A percentile compares a stretch with the other conserved stretches of the same genome.
Conservation (phyloP, 1,284 basidiomycete genomes). For the Trichosporon sp. region DNA sequence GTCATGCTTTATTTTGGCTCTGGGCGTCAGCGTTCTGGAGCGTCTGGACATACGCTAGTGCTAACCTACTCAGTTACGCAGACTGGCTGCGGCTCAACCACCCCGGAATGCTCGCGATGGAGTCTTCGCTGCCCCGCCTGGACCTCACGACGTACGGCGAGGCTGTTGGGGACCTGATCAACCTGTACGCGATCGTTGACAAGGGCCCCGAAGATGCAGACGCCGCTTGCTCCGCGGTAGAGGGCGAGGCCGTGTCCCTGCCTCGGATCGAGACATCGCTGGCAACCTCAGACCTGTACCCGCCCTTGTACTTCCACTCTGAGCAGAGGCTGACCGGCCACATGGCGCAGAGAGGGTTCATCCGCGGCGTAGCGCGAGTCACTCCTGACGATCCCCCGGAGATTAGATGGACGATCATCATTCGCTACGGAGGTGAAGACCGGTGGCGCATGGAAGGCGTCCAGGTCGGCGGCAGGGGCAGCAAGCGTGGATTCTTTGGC, state of each 20-base stretch:
- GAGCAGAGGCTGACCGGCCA: background rate
- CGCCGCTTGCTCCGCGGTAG: constrained; percentile 1
- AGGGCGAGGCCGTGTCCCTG: background rate
- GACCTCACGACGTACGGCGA: constrained; percentile 38
- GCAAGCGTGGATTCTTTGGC: constrained; percentile 40
- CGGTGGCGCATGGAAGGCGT: constrained; percentile 29
- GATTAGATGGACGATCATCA: constrained; percentile 42
- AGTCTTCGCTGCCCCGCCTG: constrained; percentile 10
- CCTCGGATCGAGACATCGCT: background rate
- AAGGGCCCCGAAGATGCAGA: constrained; percentile 4
- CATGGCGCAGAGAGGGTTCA: background rate
- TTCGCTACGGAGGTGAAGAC: constrained; percentile 39
- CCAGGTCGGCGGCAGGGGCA: constrained; percentile 37
- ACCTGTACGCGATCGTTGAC: constrained; percentile 27
- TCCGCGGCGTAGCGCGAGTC: constrained; percentile 28
- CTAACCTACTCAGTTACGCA: constrained; percentile 28
- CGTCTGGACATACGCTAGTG: background rate
- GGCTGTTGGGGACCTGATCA: constrained; percentile 43
- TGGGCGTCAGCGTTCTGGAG: background rate
- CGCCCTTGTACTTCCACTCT: constrained; percentile 34
- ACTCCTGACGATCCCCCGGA: constrained; percentile 43
- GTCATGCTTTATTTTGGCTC: background rate
- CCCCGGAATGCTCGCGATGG: constrained; percentile 23
- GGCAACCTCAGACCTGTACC: constrained; percentile 6
- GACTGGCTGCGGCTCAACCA: constrained; percentile 45